Evolutionary conservation across 257 asterid species (phyloP).

Genomic region (Solanum acaule): DNA sequence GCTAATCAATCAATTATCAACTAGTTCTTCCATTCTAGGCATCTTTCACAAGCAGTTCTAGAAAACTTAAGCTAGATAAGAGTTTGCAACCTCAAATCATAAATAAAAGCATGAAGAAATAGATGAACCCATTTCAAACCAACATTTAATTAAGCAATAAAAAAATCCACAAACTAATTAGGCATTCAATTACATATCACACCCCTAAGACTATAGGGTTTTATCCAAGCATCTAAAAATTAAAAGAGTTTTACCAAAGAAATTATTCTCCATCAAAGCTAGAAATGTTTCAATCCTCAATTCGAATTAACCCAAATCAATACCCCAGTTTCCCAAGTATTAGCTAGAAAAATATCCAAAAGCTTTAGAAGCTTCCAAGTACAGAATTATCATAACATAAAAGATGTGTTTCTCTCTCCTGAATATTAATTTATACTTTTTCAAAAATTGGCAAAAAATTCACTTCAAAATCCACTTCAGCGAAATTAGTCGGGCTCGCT

Average conservation of each 20-base stretch:
- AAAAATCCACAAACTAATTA: neutral
- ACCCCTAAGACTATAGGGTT: neutral
- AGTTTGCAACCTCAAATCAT: neutral
- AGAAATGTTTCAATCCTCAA: neutral
- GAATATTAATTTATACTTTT: too few species aligned
- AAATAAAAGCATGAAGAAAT: neutral
- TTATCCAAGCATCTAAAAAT: neutral
- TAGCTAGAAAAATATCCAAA: too few species aligned
- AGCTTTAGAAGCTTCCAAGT: too few species aligned
- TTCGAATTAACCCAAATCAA: neutral
- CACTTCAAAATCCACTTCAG: too few species aligned
- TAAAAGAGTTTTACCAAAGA: neutral
- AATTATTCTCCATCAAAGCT: neutral
- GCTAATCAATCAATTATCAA: too few species aligned
- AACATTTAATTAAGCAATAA: too few species aligned
- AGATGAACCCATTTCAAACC: neutral
- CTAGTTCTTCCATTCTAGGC: neutral
- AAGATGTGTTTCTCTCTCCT: too few species aligned
- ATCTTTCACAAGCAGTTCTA: neutral
- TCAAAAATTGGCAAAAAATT: too few species aligned
- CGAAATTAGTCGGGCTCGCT: too few species aligned
- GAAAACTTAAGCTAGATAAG: neutral
- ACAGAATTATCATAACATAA: too few species aligned
- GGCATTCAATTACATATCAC: neutral
- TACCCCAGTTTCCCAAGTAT: neutral